Percentiles rank a stretch among this genome's conserved stretches.
Evolutionary conservation across 177 flowering plant genomes (phyloP).

Genomic region (Tripterygium wilfordii): DNA sequence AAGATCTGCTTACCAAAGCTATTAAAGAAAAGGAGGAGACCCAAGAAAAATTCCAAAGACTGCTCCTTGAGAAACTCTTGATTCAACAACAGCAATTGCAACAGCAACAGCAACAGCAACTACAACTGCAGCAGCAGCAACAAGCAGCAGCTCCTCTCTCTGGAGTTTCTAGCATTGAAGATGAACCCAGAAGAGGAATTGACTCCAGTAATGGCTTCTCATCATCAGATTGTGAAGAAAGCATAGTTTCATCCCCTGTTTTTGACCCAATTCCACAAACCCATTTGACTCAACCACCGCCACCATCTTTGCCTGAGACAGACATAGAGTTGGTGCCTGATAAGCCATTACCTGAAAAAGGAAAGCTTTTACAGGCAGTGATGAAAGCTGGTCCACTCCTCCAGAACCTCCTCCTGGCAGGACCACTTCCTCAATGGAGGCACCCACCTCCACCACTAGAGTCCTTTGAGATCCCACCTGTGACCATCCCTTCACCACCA

Average conservation of each 20-base stretch:
- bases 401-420: constrained; percentile 73
- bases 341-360: constrained; percentile 74
- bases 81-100: constrained; percentile 48
- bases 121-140: constrained; percentile 27
- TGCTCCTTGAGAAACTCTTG: constrained; percentile 40
- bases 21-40: constrained; percentile 56
- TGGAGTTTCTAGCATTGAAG: constrained; percentile 70
- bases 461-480: constrained; percentile 70
- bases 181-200: constrained; percentile 49
- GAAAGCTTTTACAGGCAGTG: constrained; percentile 78
- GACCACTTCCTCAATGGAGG: constrained; percentile 83
- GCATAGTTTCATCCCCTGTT: constrained; percentile 56
- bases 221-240: constrained; percentile 64
- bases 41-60: constrained; percentile 34
- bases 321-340: constrained; percentile 21
- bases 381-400: constrained; percentile 86
- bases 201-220: constrained; percentile 49
- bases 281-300: constrained; percentile 12
- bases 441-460: constrained; percentile 88
- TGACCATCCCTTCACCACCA: constrained; percentile 39
- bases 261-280: constrained; percentile 25
- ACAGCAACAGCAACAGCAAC: no score
- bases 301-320: constrained; percentile 4
- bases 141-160: constrained; percentile 37
- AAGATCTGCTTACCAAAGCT: constrained; percentile 32